Evolutionary conservation across 495 filamentous ascomycete species (phyloP).

Genomic region (Penicillium paradoxum): DNA sequence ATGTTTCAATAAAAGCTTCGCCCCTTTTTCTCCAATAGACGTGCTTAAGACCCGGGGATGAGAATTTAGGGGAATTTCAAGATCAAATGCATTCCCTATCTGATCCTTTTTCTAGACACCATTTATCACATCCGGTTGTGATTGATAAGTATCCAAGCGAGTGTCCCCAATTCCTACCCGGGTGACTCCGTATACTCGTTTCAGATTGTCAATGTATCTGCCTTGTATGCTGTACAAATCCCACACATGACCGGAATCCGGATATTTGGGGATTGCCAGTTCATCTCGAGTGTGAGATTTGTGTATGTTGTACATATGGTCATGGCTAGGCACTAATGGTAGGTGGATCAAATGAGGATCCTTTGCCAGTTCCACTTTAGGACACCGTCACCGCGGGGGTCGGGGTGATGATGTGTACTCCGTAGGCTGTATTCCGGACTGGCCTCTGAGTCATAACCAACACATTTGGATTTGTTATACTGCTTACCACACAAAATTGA

Average conservation of each 20-base stretch:
- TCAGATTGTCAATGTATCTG: too few relatives aligned
- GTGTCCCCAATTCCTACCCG: too few relatives aligned
- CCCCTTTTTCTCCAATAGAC: background rate
- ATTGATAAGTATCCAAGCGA: background rate
- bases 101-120: too few relatives aligned
- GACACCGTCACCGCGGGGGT: background rate
- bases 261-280: background rate
- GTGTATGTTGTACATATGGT: too few relatives aligned
- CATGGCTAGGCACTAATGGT: background rate
- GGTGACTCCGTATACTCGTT: too few relatives aligned
- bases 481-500: background rate
- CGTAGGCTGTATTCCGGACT: background rate
- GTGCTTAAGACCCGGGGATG: background rate
- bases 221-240: too few relatives aligned
- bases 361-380: background rate
- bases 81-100: too few relatives aligned
- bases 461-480: too few relatives aligned
- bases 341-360: background rate
- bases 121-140: too few relatives aligned
- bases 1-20: background rate
- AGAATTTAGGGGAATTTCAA: background rate
- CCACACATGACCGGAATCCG: too few relatives aligned
- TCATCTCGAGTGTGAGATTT: background rate
- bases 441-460: background rate
- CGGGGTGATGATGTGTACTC: background rate